A percentile compares a stretch with the other conserved stretches of the same genome.
Evolutionary conservation across 2,329 filamentous ascomycete genomes (phyloP).

Genomic region (Scopulariopsis brevicaulis): DNA sequence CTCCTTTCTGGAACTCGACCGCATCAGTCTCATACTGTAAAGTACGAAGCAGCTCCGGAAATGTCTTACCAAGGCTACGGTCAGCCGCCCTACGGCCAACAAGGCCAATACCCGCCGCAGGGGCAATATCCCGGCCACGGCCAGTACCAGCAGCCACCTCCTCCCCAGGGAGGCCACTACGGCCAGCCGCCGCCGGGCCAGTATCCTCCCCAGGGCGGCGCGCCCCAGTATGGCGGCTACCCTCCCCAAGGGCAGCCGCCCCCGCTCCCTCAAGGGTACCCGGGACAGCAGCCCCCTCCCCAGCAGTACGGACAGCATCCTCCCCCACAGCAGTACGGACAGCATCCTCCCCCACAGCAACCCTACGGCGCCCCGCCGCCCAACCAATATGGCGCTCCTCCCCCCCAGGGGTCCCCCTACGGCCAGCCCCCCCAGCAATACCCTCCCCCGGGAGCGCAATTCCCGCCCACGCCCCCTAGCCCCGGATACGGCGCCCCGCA

Average conservation of each 20-base stretch:
- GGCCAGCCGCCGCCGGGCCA: constrained; percentile 11
- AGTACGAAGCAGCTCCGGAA: too few species aligned
- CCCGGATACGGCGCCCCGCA: constrained; percentile 65
- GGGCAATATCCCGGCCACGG: constrained; percentile 16
- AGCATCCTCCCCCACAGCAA: constrained; percentile 17
- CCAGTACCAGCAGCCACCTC: constrained; percentile 6
- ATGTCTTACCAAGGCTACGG: constrained; percentile 13
- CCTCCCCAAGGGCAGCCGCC: neutral
- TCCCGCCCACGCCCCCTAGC: constrained; percentile 49
- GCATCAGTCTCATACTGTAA: neutral
- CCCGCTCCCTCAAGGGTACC: neutral
- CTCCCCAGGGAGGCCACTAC: constrained; percentile 5
- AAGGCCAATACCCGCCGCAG: constrained; percentile 17
- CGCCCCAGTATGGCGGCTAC: constrained; percentile 3
- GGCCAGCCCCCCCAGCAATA: constrained; percentile 18
- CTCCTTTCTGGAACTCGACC: neutral
- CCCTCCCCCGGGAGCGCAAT: constrained; percentile 4
- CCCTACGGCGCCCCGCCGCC: constrained; percentile 12
- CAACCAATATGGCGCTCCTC: constrained; percentile 23
- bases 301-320: constrained; percentile 8
- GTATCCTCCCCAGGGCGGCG: constrained; percentile 3
- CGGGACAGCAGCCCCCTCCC: constrained; percentile 9
- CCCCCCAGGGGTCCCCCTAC: constrained; percentile 13
- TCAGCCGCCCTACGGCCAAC: constrained; percentile 14
- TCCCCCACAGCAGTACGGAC: constrained; percentile 10